A percentile compares a stretch with the other conserved stretches of the same genome.
These are phyloP conservation scores for Wickerhamomyces pijperi DNA, from an alignment of 805 yeast genomes.

Conservation along the genomic window DNA sequence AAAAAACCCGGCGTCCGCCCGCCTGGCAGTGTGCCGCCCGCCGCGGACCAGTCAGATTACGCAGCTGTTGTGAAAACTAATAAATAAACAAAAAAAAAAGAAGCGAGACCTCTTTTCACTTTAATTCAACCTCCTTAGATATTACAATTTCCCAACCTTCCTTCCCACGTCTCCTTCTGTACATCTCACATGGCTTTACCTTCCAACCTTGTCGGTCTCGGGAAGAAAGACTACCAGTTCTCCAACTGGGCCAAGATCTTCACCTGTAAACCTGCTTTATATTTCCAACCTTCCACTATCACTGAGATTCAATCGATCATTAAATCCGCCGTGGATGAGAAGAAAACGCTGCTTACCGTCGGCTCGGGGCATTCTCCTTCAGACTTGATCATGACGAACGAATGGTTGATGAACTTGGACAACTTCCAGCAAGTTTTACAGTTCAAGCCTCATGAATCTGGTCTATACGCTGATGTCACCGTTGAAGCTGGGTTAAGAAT, in stretches of 20 bases:
- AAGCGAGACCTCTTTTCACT: too few relatives aligned
- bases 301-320: constrained; percentile 66
- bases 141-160: too few relatives aligned
- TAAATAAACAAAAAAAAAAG: too few relatives aligned
- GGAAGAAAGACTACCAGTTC: constrained; percentile 24
- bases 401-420: constrained; percentile 85
- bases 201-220: constrained; percentile 14
- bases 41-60: too few relatives aligned
- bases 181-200: not conserved
- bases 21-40: too few relatives aligned
- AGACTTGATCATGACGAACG: constrained; percentile 75
- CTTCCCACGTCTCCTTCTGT: too few relatives aligned
- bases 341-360: constrained; percentile 66
- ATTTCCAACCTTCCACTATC: constrained; percentile 62
- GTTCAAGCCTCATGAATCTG: constrained; percentile 37
- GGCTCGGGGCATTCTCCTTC: constrained; percentile 97
- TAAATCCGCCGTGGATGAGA: constrained; percentile 43
- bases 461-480: constrained; percentile 73
- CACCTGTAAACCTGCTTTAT: constrained; percentile 61
- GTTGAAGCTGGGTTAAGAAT: constrained; percentile 91
- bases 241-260: constrained; percentile 85
- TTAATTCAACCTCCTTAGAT: too few relatives aligned
- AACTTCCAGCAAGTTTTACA: constrained; percentile 47
- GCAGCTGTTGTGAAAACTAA: too few relatives aligned
- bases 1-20: too few relatives aligned